Percentiles rank a stretch among this genome's conserved stretches.
Conservation (phyloP, 179 eudicot genomes). For the Amaranthus tricolor region DNA sequence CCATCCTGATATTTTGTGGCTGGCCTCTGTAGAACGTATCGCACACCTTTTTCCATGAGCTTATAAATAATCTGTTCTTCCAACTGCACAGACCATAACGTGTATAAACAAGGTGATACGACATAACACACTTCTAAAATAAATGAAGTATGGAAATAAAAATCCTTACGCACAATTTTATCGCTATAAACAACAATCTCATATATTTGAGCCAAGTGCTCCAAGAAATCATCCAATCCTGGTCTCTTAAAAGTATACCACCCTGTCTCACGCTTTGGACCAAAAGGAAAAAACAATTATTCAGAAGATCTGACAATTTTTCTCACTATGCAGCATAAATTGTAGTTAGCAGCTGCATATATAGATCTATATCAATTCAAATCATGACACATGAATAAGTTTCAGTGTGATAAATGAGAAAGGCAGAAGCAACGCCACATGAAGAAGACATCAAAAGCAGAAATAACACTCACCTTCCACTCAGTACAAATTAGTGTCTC, state of each 20-base stretch:
- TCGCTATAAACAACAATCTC: slow-evolving; percentile 70
- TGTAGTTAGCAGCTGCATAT: background rate
- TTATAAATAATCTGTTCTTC: slow-evolving; percentile 48
- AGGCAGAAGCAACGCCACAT: background rate
- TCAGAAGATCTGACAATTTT: slow-evolving; percentile 11
- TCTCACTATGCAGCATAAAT: background rate
- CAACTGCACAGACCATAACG: slow-evolving; percentile 33
- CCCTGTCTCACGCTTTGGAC: slow-evolving; percentile 68
- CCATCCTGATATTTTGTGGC: slow-evolving; percentile 70
- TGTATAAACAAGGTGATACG: slow-evolving; percentile 13
- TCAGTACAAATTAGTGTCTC: slow-evolving; percentile 74
- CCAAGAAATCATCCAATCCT: slow-evolving; percentile 74
- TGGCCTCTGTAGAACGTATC: slow-evolving; percentile 43
- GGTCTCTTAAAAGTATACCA: slow-evolving; percentile 88
- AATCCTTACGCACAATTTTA: slow-evolving; percentile 40
- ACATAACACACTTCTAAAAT: background rate
- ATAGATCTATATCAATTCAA: background rate
- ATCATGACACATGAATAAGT: background rate
- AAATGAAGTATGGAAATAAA: background rate
- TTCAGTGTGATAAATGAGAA: background rate
- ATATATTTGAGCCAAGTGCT: slow-evolving; percentile 53
- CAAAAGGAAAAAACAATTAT: background rate
- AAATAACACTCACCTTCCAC: slow-evolving; percentile 55
- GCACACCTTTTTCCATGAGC: slow-evolving; percentile 48
- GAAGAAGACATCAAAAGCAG: background rate